Percentiles rank a stretch among this genome's conserved stretches.
Evolutionary conservation across 306 rosid genomes (phyloP).

Genomic region (Gastrolobium bilobum): DNA sequence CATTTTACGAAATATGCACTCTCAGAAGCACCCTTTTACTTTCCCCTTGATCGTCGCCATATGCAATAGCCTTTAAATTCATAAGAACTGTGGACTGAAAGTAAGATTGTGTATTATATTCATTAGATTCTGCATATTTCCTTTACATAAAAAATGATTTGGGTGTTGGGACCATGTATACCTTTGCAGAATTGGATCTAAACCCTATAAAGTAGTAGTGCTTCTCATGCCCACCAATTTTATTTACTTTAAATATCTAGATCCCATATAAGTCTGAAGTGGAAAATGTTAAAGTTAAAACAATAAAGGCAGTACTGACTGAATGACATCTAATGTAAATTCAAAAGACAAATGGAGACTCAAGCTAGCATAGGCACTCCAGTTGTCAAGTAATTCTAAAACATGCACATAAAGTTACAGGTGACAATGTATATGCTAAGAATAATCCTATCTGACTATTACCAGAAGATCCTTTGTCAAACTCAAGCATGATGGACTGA

Average conservation of each 20-base stretch:
- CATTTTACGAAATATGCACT: conserved; percentile 12
- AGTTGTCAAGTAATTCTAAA: conserved; percentile 31
- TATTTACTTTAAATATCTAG: not conserved
- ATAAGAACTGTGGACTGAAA: conserved; percentile 7
- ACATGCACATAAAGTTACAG: conserved; percentile 38
- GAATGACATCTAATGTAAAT: conserved; percentile 35
- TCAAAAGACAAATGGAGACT: conserved; percentile 27
- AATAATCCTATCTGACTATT: conserved; percentile 42
- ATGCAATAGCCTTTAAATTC: conserved; percentile 15
- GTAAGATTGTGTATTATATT: not conserved
- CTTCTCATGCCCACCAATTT: not conserved
- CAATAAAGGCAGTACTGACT: conserved; percentile 3
- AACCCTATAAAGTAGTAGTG: conserved; percentile 20
- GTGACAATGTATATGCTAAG: conserved; percentile 14
- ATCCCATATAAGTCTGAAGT: conserved; percentile 29
- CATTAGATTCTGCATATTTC: conserved; percentile 28
- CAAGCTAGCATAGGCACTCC: conserved; percentile 29
- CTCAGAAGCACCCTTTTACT: conserved; percentile 20
- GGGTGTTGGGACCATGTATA: not conserved
- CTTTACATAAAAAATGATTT: not conserved
- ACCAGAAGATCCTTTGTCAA: conserved; percentile 85
- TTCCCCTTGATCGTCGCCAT: not conserved
- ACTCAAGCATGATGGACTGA: conserved; percentile 60
- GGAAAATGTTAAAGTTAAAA: not conserved
- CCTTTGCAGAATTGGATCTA: not conserved